Evolutionary conservation across 2,329 filamentous ascomycete genomes (phyloP).

Genomic region (Thelonectria blattea): DNA sequence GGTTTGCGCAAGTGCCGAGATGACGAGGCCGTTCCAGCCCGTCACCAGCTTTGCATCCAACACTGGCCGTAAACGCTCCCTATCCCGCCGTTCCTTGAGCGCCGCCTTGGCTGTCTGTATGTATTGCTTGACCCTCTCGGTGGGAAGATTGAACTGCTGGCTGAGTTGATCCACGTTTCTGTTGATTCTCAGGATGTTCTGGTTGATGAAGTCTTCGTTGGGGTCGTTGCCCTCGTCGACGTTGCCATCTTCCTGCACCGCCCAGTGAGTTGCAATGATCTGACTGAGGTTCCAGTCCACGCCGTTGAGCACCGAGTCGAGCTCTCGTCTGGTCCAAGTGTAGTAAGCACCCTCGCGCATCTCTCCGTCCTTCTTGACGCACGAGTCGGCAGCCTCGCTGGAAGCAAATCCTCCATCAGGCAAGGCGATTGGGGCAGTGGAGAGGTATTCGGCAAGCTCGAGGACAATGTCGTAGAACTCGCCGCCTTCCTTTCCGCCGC

Average conservation of each 20-base stretch:
- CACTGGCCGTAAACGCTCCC: slow-evolving; percentile 75
- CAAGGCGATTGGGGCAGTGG: slow-evolving; percentile 70
- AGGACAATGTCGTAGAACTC: slow-evolving; percentile 81
- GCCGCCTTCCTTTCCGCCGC: slow-evolving; percentile 57
- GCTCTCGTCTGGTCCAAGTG: slow-evolving; percentile 88
- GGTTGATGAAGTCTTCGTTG: slow-evolving; percentile 92
- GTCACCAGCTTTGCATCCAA: slow-evolving; percentile 89
- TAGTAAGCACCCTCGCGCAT: slow-evolving; percentile 94
- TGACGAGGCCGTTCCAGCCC: slow-evolving; percentile 87
- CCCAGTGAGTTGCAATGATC: slow-evolving; percentile 83
- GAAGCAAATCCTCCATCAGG: slow-evolving; percentile 79
- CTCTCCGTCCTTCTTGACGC: slow-evolving; percentile 73
- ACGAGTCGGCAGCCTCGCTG: slow-evolving; percentile 89
- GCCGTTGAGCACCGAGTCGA: slow-evolving; percentile 71
- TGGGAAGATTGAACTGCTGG: slow-evolving; percentile 74
- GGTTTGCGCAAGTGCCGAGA: slow-evolving; percentile 79
- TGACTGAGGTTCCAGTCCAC: slow-evolving; percentile 64
- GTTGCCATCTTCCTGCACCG: slow-evolving; percentile 83
- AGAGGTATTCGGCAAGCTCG: slow-evolving; percentile 87
- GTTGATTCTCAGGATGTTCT: slow-evolving; percentile 82
- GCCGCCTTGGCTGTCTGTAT: slow-evolving; percentile 71
- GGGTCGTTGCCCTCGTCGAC: slow-evolving; percentile 82
- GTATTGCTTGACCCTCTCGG: slow-evolving; percentile 70
- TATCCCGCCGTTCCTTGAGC: slow-evolving; percentile 73
- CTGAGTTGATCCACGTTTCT: slow-evolving; percentile 73